Percentiles rank a stretch among this genome's conserved stretches.
phyloP scores from a whole-genome alignment of 495 filamentous ascomycete species.

The Tuber microsphaerosporum region DNA sequence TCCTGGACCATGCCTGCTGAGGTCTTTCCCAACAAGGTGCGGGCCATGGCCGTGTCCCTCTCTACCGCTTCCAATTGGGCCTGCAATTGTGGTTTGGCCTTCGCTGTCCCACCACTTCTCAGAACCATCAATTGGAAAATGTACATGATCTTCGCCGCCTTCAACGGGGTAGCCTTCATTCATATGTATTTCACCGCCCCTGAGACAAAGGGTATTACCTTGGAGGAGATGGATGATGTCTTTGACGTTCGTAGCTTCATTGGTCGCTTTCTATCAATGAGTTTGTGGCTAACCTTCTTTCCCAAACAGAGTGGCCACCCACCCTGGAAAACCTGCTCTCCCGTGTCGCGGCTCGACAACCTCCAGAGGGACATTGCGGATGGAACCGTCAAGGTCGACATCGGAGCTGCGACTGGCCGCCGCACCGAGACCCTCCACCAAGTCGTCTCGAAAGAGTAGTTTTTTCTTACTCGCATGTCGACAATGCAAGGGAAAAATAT shows the following conservation, averaged over 20 bases:
- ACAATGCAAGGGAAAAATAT: background rate
- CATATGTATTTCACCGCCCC: slow-evolving; percentile 57
- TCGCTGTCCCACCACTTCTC: slow-evolving; percentile 50
- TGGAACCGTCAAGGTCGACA: slow-evolving; percentile 46
- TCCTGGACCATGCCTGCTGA: slow-evolving; percentile 63
- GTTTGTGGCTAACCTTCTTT: slow-evolving; percentile 5
- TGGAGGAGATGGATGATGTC: slow-evolving; percentile 48
- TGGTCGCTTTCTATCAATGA: background rate
- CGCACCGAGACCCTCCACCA: slow-evolving; percentile 4
- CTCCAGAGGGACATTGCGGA: slow-evolving; percentile 51
- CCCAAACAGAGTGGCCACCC: slow-evolving; percentile 43
- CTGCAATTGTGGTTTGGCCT: slow-evolving; percentile 43
- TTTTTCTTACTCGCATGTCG: background rate
- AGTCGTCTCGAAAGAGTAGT: background rate
- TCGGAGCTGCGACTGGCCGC: slow-evolving; percentile 19
- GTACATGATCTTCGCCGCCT: slow-evolving; percentile 48
- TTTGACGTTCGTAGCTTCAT: slow-evolving; percentile 41
- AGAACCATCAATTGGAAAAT: slow-evolving; percentile 54
- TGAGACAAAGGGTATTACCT: slow-evolving; percentile 49
- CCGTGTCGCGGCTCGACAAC: slow-evolving; percentile 47
- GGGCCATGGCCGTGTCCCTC: slow-evolving; percentile 60
- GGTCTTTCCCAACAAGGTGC: slow-evolving; percentile 59
- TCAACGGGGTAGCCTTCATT: slow-evolving; percentile 51
- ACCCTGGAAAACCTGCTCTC: slow-evolving; percentile 47
- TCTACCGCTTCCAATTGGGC: slow-evolving; percentile 61